A percentile compares a stretch with the other conserved stretches of the same genome.
phyloP scores from a whole-genome alignment of 1,284 basidiomycete species.

The Mrakiaceae sp. region DNA sequence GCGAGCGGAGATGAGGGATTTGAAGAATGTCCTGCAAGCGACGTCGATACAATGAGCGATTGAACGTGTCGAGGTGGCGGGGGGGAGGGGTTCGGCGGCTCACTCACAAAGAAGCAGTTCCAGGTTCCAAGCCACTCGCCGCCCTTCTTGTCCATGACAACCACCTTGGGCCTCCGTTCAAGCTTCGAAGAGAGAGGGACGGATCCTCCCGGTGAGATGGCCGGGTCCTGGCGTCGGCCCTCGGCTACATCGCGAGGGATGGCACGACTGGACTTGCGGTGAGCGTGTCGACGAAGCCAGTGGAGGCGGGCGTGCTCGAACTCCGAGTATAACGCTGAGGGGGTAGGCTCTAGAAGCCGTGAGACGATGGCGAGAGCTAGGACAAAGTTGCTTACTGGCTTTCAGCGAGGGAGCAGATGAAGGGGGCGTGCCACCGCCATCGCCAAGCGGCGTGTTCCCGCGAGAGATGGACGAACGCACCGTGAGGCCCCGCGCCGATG shows the following conservation, averaged over 20 bases:
- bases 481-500: neutral
- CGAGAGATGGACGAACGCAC: neutral
- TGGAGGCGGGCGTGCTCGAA: conserved; percentile 11
- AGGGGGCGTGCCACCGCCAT: neutral
- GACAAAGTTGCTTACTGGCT: neutral
- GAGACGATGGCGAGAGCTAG: conserved; percentile 7
- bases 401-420: neutral
- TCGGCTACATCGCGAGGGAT: neutral
- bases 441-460: neutral
- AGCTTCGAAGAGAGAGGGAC: neutral
- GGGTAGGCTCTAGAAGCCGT: conserved; percentile 3
- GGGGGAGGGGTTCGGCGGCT: neutral
- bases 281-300: conserved; percentile 3
- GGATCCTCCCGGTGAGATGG: neutral
- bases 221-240: neutral
- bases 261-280: neutral
- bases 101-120: conserved; percentile 5
- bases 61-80: neutral
- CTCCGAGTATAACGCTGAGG: conserved; percentile 4
- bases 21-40: neutral
- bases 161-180: neutral
- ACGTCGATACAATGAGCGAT: neutral
- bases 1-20: conserved; percentile 2
- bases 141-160: conserved; percentile 8
- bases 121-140: conserved; percentile 5